Evolutionary conservation across 2,329 filamentous ascomycete genomes (phyloP), one percentile per base, ranked within the genome.

Genomic region (Conoideocrella luteorostrata): DNA sequence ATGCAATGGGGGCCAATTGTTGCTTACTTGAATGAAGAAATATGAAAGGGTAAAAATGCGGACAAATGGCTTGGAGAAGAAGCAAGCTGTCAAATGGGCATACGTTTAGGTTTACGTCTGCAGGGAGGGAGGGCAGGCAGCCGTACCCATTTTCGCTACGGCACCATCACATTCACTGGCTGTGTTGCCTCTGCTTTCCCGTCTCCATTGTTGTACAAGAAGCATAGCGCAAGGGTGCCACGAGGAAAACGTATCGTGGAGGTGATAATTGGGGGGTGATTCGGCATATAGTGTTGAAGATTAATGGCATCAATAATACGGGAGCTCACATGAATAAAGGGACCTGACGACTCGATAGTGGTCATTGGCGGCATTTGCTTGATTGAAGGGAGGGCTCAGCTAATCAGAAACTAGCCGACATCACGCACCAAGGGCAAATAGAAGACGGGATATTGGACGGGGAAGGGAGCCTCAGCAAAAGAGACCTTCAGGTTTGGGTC

Each of bases 201-300:
- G 38, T 22, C 23, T 28, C 28, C 24, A 13, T 15, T 11, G 47
- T 52, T 15, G 41, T 44, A 50, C 48, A 11, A 32, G 9, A 29
- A 43, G 34, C 36, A 40, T 35, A 41, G 38, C 48, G 36, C 48
- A 50, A 47, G 48, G 46, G 50, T 52, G 46, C 48, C 48, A 52
- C 48, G 50, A 50, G 46, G 48, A 42, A 30, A 22, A 24, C 33
- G 24, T n/a, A 38, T 30, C n/a, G n/a, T n/a, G n/a, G n/a, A n/a
- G n/a, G n/a, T n/a, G n/a, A n/a, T n/a, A n/a, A n/a, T n/a, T n/a
- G n/a, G n/a, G 35, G 15, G 21, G 22, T 18, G n/a, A 24, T n/a
- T 23, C 26, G 13, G 29, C 18, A 34, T 28, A 28, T 36, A 20
- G 30, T 11, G 32, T 15, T 35, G 40, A 36, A 36, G 32, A 36